Percentiles rank a stretch among this genome's conserved stretches.
Evolutionary conservation across 768 basidiomycete genomes (phyloP).

Genomic region (Lyophyllum atratum): DNA sequence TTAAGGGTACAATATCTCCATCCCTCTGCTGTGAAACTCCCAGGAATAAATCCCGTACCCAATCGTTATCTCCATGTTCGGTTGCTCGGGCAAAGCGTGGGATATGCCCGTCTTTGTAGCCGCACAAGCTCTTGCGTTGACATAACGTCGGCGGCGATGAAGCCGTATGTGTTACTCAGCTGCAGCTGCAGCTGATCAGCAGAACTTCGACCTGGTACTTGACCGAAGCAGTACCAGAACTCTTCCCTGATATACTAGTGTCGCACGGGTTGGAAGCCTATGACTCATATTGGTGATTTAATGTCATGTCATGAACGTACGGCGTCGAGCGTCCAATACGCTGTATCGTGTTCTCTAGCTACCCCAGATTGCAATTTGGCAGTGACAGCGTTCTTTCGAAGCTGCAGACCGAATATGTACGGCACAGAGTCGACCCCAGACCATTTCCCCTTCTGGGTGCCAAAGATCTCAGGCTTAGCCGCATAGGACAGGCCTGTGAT

Average conservation of each 20-base stretch:
- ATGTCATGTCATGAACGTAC: background rate
- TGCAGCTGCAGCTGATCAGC: too few relatives aligned
- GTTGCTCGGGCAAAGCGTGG: background rate
- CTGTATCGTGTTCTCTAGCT: background rate
- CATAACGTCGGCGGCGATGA: conserved; percentile 1
- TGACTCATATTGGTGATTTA: too few relatives aligned
- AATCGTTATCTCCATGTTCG: background rate
- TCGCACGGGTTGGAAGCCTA: too few relatives aligned
- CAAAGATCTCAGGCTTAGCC: background rate
- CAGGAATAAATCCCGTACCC: background rate
- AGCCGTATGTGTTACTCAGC: too few relatives aligned
- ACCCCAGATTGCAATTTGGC: background rate
- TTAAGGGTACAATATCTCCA: conserved; percentile 4
- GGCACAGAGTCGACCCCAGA: background rate
- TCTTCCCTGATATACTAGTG: too few relatives aligned
- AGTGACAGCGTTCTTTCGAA: background rate
- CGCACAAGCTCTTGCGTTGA: background rate
- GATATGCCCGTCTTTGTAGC: background rate
- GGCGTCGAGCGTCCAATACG: background rate
- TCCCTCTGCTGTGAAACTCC: conserved; percentile 4
- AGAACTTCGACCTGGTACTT: background rate
- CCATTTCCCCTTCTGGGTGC: background rate
- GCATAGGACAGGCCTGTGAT: conserved; percentile 1
- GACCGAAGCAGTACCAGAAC: too few relatives aligned
- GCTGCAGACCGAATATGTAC: background rate